These are phyloP conservation scores for Camillea tinctor DNA, from an alignment of 2,329 filamentous ascomycete genomes.

Conservation along the genomic window DNA sequence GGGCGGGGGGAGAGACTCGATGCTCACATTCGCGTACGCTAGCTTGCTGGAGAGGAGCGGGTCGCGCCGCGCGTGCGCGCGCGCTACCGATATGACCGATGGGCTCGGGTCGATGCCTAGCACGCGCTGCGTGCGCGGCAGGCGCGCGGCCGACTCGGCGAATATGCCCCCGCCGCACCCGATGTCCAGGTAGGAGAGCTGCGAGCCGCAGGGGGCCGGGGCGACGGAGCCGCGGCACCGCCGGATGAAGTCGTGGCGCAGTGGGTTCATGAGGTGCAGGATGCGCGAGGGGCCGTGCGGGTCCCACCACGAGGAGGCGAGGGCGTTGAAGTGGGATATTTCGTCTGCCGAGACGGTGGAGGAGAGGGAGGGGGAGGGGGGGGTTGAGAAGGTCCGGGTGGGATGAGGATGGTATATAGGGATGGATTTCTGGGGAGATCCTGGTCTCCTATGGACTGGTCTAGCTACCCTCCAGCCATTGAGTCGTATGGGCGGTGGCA, in stretches of 20 bases:
- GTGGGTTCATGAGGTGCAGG: constrained; percentile 96
- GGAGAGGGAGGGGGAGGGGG: constrained; percentile 34
- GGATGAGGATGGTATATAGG: background rate
- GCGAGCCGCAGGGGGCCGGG: constrained; percentile 35
- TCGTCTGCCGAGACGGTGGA: constrained; percentile 85
- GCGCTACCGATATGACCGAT: constrained; percentile 72
- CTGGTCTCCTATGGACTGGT: background rate
- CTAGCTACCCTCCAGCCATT: background rate
- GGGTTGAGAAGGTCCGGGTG: constrained; percentile 6
- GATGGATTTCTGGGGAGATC: background rate
- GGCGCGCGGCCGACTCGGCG: constrained; percentile 77
- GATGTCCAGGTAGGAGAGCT: constrained; percentile 78
- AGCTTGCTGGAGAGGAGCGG: constrained; percentile 67
- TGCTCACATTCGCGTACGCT: constrained; percentile 70
- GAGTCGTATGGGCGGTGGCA: background rate
- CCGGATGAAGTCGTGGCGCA: constrained; percentile 88
- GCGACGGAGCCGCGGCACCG: constrained; percentile 62
- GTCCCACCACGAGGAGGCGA: constrained; percentile 97
- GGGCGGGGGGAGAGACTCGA: constrained; percentile 65
- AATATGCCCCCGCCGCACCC: constrained; percentile 97
- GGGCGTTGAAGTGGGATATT: constrained; percentile 89
- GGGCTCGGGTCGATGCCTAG: constrained; percentile 77
- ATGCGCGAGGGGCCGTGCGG: constrained; percentile 87
- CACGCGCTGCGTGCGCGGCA: constrained; percentile 61
- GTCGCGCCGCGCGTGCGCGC: constrained; percentile 71